Conservation (phyloP, 1,284 basidiomycete genomes). For the Moniliella sp. region DNA sequence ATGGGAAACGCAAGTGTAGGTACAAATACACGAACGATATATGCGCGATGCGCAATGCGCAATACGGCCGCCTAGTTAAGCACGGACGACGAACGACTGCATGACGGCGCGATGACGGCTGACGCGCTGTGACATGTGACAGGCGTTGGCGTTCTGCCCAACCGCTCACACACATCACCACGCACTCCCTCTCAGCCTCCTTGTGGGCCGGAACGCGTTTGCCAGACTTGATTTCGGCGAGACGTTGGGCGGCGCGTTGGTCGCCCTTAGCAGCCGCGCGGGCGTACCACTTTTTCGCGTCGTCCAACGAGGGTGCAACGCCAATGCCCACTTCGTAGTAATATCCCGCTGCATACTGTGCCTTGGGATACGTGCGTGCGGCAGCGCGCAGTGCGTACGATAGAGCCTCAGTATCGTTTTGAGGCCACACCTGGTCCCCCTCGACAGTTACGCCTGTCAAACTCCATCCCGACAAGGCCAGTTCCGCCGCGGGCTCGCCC, state of each 20-base stretch:
- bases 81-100: too few relatives aligned
- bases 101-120: too few relatives aligned
- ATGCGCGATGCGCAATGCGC: too few relatives aligned
- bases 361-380: conserved; percentile 36
- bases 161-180: conserved; percentile 18
- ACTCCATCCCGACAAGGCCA: conserved; percentile 93
- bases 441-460: too few relatives aligned
- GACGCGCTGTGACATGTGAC: too few relatives aligned
- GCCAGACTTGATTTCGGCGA: conserved; percentile 49
- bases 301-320: conserved; percentile 77
- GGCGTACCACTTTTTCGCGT: conserved; percentile 97
- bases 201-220: conserved; percentile 8
- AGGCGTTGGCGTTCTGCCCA: too few relatives aligned
- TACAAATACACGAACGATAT: too few relatives aligned
- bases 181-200: conserved; percentile 21
- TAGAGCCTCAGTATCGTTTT: conserved; percentile 90
- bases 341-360: conserved; percentile 61
- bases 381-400: conserved; percentile 38
- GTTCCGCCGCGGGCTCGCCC: conserved; percentile 76
- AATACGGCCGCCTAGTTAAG: too few relatives aligned
- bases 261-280: conserved; percentile 62
- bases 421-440: conserved; percentile 76
- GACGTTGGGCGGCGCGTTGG: conserved; percentile 73
- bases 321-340: conserved; percentile 96
- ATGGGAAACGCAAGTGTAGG: too few relatives aligned